Evolutionary conservation across 2,329 filamentous ascomycete genomes (phyloP).

Genomic region (Penicillium hesseltinei): DNA sequence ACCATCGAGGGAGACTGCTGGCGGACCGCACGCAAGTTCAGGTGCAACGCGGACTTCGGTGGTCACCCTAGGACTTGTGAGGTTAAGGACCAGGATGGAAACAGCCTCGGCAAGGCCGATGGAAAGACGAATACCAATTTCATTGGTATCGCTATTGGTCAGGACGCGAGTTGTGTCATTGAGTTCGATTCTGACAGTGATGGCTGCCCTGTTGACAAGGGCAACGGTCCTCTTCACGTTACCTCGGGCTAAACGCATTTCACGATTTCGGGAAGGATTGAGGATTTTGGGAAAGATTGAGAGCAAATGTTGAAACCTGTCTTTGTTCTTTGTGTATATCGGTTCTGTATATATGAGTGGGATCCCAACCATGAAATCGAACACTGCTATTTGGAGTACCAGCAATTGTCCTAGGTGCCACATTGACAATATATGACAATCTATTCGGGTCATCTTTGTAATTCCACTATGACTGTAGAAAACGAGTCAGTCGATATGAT

Average conservation of each 20-base stretch:
- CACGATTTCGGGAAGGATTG: neutral
- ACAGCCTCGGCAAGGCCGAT: constrained; percentile 11
- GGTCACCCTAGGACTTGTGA: constrained; percentile 16
- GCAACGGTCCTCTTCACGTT: constrained; percentile 16
- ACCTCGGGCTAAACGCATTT: constrained; percentile 7
- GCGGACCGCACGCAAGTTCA: constrained; percentile 13
- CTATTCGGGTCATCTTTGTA: neutral
- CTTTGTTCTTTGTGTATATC: neutral
- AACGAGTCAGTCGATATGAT: neutral
- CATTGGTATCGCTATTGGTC: constrained; percentile 16
- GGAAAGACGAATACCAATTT: constrained; percentile 13
- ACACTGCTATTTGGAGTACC: too few relatives aligned
- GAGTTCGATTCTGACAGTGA: constrained; percentile 18
- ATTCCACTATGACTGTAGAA: neutral
- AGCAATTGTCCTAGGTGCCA: neutral
- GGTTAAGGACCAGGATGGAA: constrained; percentile 14
- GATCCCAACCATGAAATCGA: too few relatives aligned
- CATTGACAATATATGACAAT: neutral
- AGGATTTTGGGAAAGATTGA: neutral
- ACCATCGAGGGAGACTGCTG: constrained; percentile 20
- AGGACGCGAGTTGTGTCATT: constrained; percentile 15
- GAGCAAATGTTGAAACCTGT: neutral
- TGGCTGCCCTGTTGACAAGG: constrained; percentile 14
- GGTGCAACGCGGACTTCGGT: constrained; percentile 14
- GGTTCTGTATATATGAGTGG: too few relatives aligned